Evolutionary conservation across 2,329 filamentous ascomycete genomes (phyloP), one percentile per base, ranked within the genome.

Genomic region (Acephala macrosclerotiorum): DNA sequence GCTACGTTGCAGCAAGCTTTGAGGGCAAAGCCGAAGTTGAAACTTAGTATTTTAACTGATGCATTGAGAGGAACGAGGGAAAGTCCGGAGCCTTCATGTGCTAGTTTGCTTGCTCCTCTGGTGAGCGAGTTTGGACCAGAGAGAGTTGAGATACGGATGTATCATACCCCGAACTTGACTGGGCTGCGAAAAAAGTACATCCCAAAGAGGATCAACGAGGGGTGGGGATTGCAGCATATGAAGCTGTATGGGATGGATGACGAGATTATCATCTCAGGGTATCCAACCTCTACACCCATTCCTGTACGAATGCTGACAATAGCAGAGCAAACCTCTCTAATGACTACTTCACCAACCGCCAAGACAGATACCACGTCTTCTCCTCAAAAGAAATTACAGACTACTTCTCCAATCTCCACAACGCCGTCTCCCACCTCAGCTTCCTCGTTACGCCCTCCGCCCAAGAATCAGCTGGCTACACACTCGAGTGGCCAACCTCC

Each of bases 201-300:
- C 1, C 96, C 96, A 0, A 92, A 88, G 75, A 86, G 96, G 22
- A 95, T 99, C 77, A 99, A 99, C 72, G 96, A 99, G 80, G 96
- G 96, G 20, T 99, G 96, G 96, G 96, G 96, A 0, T 80, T 99
- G 67, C 96, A 99, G 77, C 96, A 99, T 76, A 99, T 99, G 95
- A 99, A 99, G 84, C 83, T 99, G 0, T 99, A 99, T 73, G 96
- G 96, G 0, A 83, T 97, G 25, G 96, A 99, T 73, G 94, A 99
- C 75, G 94, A 97, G 78, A 91, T 99, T 65, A 95, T 99, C 70
- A 87, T 99, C 73, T 97, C 94, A 8, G 94, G 94, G 87, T 93
- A 35, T 11, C 16, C 11, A 20, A 60, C 53, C 55, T 65, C 58
- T 65, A n/a, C 64, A 59, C 40, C 25, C 11, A 4, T 22, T 11